Percentiles rank a stretch among this genome's conserved stretches.
phyloP scores from a whole-genome alignment of 176 grass and related monocot species.

The Musa acuminata region DNA sequence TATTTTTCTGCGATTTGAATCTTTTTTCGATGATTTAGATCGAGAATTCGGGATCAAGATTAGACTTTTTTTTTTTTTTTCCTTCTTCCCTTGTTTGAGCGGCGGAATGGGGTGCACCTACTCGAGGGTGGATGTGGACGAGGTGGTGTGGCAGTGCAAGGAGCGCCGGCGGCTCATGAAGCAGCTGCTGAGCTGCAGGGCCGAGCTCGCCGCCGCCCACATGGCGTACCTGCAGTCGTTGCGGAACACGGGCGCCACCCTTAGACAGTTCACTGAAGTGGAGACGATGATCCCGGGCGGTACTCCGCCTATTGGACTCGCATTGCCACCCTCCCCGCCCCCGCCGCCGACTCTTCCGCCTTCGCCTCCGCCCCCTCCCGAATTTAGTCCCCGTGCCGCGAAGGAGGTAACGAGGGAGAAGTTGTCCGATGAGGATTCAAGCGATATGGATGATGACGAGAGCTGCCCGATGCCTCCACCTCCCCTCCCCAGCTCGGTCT shows the following conservation, averaged over 20 bases:
- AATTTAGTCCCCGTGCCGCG: conserved; percentile 49
- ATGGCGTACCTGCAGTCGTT: conserved; percentile 61
- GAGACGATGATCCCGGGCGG: conserved; percentile 37
- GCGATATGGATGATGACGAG: conserved; percentile 41
- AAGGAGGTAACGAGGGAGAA: conserved; percentile 28
- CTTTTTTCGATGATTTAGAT: not conserved
- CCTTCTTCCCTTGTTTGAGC: not conserved
- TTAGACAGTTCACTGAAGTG: conserved; percentile 67
- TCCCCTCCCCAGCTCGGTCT: conserved; percentile 28
- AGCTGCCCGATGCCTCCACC: conserved; percentile 62
- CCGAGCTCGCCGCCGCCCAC: conserved; percentile 56
- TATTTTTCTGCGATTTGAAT: not conserved
- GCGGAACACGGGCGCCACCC: conserved; percentile 74
- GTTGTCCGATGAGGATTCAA: conserved; percentile 29
- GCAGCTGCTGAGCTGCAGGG: conserved; percentile 50
- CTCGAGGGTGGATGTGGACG: conserved; percentile 71
- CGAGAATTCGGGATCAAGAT: not conserved
- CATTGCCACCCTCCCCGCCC: conserved; percentile 13
- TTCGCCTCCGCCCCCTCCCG: conserved; percentile 29
- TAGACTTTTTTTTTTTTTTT: not conserved
- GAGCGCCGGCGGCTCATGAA: conserved; percentile 85
- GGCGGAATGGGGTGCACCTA: conserved; percentile 68
- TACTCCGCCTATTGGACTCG: not conserved
- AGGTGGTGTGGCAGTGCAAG: conserved; percentile 73
- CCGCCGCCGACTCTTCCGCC: conserved; percentile 32